Evolutionary conservation across 352 stramenopile genomes (phyloP).

Genomic region (Globisporangium paroecandrum): DNA sequence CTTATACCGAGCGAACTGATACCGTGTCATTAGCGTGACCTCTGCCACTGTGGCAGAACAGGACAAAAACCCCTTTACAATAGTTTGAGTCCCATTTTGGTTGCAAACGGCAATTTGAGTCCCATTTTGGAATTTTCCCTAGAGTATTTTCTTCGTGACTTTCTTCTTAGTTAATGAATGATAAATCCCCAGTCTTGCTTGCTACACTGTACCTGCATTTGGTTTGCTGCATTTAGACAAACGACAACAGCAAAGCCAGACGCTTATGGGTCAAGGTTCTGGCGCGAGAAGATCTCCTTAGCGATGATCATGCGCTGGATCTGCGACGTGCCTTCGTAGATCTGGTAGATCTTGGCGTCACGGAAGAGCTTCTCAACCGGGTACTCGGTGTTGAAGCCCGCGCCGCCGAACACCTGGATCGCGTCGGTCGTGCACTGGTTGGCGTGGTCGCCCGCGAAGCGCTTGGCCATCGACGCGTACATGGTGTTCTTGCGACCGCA

Average conservation of each 20-base stretch:
- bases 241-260: background rate
- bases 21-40: too few species aligned
- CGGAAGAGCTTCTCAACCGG: constrained; percentile 91
- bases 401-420: constrained; percentile 89
- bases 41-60: too few species aligned
- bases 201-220: background rate
- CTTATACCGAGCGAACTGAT: too few species aligned
- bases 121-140: too few species aligned
- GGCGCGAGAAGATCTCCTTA: constrained; percentile 81
- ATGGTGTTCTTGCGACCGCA: constrained; percentile 88
- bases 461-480: constrained; percentile 90
- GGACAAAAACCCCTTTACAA: too few species aligned
- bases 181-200: too few species aligned
- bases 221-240: too few species aligned
- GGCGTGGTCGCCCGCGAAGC: constrained; percentile 83
- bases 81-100: too few species aligned
- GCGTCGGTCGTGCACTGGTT: constrained; percentile 86
- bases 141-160: too few species aligned
- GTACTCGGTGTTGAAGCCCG: constrained; percentile 91
- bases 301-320: constrained; percentile 91
- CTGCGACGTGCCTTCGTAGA: constrained; percentile 91
- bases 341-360: constrained; percentile 91
- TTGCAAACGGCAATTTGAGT: too few species aligned
- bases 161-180: background rate
- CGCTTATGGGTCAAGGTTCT: constrained; percentile 60